Percentiles rank a stretch among this genome's conserved stretches.
Conservation (phyloP, 139 green algal species). For the Diplosphaera chodatii region DNA sequence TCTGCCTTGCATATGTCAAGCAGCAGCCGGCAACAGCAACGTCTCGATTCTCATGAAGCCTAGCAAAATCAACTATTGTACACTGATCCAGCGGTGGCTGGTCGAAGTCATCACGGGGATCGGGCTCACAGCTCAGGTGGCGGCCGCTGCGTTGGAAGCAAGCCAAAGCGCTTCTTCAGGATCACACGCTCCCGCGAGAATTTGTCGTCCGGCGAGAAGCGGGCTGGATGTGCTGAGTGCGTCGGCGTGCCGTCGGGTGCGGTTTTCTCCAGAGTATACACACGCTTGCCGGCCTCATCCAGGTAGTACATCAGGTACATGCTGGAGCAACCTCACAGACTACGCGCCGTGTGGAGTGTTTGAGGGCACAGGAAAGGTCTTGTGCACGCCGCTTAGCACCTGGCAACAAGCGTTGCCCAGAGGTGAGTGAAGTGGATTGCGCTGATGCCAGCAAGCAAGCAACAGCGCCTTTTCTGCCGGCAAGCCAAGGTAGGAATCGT, state of each 20-base stretch:
- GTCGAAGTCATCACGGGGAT: not conserved
- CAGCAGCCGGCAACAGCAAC: too few relatives aligned
- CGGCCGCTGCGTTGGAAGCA: conserved; percentile 88
- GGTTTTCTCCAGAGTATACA: conserved; percentile 92
- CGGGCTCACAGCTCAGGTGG: conserved; percentile 34
- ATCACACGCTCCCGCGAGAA: conserved; percentile 89
- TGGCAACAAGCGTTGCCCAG: too few relatives aligned
- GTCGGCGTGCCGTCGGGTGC: conserved; percentile 76
- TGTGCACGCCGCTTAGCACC: too few relatives aligned
- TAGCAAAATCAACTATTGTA: too few relatives aligned
- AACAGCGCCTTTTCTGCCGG: too few relatives aligned
- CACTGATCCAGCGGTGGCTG: not conserved
- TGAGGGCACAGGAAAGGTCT: too few relatives aligned
- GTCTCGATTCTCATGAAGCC: too few relatives aligned
- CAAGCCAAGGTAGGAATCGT: too few relatives aligned
- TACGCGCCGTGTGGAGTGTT: too few relatives aligned
- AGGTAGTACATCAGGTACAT: conserved; percentile 99
- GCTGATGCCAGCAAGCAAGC: too few relatives aligned
- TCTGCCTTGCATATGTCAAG: too few relatives aligned
- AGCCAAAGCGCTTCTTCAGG: conserved; percentile 85
- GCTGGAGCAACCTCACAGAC: not conserved
- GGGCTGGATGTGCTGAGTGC: conserved; percentile 79
- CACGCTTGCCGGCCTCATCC: conserved; percentile 75
- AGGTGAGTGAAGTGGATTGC: too few relatives aligned
- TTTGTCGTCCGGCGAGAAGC: conserved; percentile 98